phyloP scores from a whole-genome alignment of 257 asterid genomes.

The Solanum bulbocastanum region DNA sequence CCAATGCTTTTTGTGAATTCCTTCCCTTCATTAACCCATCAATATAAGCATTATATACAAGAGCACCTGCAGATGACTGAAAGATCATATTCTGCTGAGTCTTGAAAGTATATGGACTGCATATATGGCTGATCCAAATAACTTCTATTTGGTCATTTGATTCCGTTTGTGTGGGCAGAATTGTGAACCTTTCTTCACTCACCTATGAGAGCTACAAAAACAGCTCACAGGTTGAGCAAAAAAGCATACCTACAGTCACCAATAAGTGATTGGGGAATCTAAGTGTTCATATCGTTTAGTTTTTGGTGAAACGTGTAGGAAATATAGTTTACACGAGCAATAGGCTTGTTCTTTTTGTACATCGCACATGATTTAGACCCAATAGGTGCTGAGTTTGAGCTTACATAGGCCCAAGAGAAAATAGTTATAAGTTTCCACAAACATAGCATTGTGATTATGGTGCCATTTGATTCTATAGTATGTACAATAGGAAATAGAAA shows the following conservation, averaged over 20 bases:
- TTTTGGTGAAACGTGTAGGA: not conserved
- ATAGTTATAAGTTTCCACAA: not conserved
- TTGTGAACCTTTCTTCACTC: not conserved
- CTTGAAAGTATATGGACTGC: not conserved
- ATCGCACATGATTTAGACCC: not conserved
- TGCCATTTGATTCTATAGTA: not conserved
- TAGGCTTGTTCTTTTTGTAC: not conserved
- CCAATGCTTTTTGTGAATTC: constrained; percentile 47
- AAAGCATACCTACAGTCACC: not conserved
- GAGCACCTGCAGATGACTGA: constrained; percentile 34
- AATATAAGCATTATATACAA: constrained; percentile 68
- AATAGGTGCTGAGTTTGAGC: not conserved
- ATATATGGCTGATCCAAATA: not conserved
- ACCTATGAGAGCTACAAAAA: not conserved
- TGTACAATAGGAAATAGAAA: not conserved
- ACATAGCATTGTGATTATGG: not conserved
- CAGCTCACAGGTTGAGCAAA: not conserved
- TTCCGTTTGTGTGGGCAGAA: not conserved
- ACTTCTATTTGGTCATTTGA: not conserved
- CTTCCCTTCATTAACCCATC: constrained; percentile 57
- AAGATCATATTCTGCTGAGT: constrained; percentile 3
- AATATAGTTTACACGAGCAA: not conserved
- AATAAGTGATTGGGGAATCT: not conserved
- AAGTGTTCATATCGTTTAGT: not conserved
- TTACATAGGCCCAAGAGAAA: not conserved